Evolutionary conservation across 345 rosid genomes (phyloP).

Genomic region (Eucalyptus marginata): DNA sequence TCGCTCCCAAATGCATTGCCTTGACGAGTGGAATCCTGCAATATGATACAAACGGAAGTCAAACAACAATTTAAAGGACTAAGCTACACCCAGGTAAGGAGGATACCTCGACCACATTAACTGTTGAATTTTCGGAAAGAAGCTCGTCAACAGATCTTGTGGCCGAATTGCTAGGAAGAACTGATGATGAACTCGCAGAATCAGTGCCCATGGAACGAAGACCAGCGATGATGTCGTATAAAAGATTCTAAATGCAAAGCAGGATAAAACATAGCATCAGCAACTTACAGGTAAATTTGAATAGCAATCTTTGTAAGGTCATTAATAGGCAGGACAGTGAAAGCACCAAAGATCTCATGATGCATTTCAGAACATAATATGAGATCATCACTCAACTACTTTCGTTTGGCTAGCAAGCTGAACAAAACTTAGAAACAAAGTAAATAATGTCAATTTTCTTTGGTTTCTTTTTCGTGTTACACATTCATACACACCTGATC

Average conservation of each 20-base stretch:
- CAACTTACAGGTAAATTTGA: background rate
- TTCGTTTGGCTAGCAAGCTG: background rate
- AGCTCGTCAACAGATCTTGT: slow-evolving; percentile 56
- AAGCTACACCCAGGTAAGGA: background rate
- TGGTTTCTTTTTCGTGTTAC: background rate
- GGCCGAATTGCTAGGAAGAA: slow-evolving; percentile 41
- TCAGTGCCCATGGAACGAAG: slow-evolving; percentile 51
- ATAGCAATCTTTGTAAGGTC: background rate
- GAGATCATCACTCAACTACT: background rate
- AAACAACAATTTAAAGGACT: background rate
- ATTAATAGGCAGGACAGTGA: background rate
- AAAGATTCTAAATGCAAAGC: slow-evolving; percentile 38
- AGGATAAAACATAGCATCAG: background rate
- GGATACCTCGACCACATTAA: slow-evolving; percentile 17
- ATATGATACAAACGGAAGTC: background rate
- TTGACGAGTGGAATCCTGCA: background rate
- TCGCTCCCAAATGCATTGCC: background rate
- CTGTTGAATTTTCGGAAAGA: slow-evolving; percentile 48
- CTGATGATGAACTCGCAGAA: slow-evolving; percentile 82
- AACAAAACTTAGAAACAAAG: background rate
- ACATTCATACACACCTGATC: background rate
- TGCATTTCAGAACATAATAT: background rate
- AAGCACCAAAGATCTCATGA: background rate
- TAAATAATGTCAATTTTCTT: background rate
- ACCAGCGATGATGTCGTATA: slow-evolving; percentile 74